Percentiles rank a stretch among this genome's conserved stretches.
Evolutionary conservation across 345 rosid species (phyloP).

Genomic region (Hibiscus trionum): DNA sequence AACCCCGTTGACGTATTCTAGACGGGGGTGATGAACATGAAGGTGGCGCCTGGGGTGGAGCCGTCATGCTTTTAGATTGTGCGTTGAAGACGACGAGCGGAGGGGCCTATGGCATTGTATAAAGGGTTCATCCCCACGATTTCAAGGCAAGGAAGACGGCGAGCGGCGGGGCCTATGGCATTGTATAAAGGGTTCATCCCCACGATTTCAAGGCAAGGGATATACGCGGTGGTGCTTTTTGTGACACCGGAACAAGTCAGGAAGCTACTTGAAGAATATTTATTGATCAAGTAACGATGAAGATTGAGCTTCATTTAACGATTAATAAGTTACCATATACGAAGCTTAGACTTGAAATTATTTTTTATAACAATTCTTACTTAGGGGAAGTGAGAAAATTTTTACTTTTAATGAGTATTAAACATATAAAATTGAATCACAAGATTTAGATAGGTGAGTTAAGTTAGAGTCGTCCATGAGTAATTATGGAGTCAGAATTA

Average conservation of each 20-base stretch:
- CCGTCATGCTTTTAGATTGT: slow-evolving; percentile 54
- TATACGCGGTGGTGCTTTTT: slow-evolving; percentile 70
- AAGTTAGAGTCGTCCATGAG: no score
- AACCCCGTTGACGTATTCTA: slow-evolving; percentile 82
- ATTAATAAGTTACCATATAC: no score
- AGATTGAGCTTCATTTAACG: no score
- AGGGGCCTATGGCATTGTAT: slow-evolving; percentile 43
- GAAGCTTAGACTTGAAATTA: no score
- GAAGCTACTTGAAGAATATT: slow-evolving; percentile 32
- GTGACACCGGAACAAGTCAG: slow-evolving; percentile 80
- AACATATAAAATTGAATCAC: no score
- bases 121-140: slow-evolving; percentile 81
- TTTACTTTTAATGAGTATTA: no score
- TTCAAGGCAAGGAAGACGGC: slow-evolving; percentile 89
- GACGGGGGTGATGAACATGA: slow-evolving; percentile 85
- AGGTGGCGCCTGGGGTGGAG: slow-evolving; percentile 36
- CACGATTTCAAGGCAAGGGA: slow-evolving; percentile 81
- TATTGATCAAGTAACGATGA: background rate
- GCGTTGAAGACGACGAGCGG: slow-evolving; percentile 21
- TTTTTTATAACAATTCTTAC: no score
- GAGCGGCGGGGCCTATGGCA: no score
- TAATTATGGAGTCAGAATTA: no score
- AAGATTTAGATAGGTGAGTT: no score
- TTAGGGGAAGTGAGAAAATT: no score
- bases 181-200: slow-evolving; percentile 79